Percentiles rank a stretch among this genome's conserved stretches.
These are phyloP conservation scores for Clausena lansium DNA, from an alignment of 345 rosid genomes.

Conservation along the genomic window DNA sequence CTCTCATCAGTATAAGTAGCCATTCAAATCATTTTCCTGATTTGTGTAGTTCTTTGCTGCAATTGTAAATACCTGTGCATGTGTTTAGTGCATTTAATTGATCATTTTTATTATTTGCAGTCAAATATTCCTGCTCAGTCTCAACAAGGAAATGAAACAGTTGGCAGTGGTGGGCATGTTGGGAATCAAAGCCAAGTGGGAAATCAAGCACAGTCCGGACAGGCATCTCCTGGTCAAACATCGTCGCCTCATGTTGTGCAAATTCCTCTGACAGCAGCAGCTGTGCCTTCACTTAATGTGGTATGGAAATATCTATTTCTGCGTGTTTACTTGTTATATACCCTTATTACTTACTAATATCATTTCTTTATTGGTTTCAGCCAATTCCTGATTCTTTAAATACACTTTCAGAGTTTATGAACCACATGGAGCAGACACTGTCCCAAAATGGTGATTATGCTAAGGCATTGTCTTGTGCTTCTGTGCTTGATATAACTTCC, in stretches of 20 bases:
- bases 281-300: slow-evolving; percentile 59
- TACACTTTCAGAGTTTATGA: slow-evolving; percentile 72
- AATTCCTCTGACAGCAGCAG: slow-evolving; percentile 54
- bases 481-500: slow-evolving; percentile 6
- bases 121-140: slow-evolving; percentile 42
- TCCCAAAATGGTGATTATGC: slow-evolving; percentile 57
- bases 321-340: background rate
- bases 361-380: slow-evolving; percentile 36
- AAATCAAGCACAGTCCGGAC: slow-evolving; percentile 51
- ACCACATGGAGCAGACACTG: slow-evolving; percentile 65
- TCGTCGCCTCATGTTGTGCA: slow-evolving; percentile 59
- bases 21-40: background rate
- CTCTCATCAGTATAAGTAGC: background rate
- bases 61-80: background rate
- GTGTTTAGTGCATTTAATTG: background rate
- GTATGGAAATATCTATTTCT: slow-evolving; percentile 29
- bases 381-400: slow-evolving; percentile 84
- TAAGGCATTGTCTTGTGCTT: slow-evolving; percentile 5
- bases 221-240: slow-evolving; percentile 46
- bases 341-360: slow-evolving; percentile 5
- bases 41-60: background rate
- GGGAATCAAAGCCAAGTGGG: slow-evolving; percentile 51
- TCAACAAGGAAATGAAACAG: slow-evolving; percentile 50
- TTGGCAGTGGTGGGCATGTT: slow-evolving; percentile 31
- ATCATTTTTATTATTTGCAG: slow-evolving; percentile 30